Base-by-base conservation (phyloP, 2,329 filamentous ascomycete species). In the Fusarium napiforme region DNA sequence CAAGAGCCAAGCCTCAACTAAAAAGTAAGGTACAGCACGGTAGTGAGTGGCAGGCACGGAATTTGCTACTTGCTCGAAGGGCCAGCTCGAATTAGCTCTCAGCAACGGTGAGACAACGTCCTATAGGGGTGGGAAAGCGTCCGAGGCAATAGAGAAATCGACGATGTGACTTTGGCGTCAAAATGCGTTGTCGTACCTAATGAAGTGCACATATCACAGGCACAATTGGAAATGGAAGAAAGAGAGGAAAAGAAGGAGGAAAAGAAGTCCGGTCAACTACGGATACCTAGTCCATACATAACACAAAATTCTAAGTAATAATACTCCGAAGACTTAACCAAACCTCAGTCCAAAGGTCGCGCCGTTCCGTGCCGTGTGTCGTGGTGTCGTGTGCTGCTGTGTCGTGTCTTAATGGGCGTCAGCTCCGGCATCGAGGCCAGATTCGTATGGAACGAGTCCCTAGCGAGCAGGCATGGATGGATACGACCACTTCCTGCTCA, bases 1-100 rank as follows among this genome's bases (percentile, higher is more conserved):
- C 40, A 53, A 47, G 47, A 63, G 64, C 64, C 64, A 69, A 69
- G 57, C 18, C 64, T 60, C 49, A 69, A 46, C 65, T 64, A 69
- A 61, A 28, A 50, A 49, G 28, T 15, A 50, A 64, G 49, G 58
- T 50, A 57, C 34, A n/a, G 34, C 37, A 53, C n/a, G 18, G 45
- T 37, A 59, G 52, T 46, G 36, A 59, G 52, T 46, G 36, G 40
- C 30, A 40, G 32, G n/a, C 36, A 45, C 36, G 34, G 42, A 49
- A 47, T 42, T 30, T 34, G 47, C 45, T 42, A 65, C 52, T 65
- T 50, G 36, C 28, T 69, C n/a, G 23, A 45, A 39, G 26, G 18
- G 45, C 26, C n/a, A 45, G 26, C 36, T 42, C 32, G 59, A 65
- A 69, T 55, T 60, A 66, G 32, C 46, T 59, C 46, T 26, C 28